Percentiles rank a stretch among this genome's conserved stretches.
Evolutionary conservation across 2,329 filamentous ascomycete genomes (phyloP).

Genomic region (Mariannaea sp.): DNA sequence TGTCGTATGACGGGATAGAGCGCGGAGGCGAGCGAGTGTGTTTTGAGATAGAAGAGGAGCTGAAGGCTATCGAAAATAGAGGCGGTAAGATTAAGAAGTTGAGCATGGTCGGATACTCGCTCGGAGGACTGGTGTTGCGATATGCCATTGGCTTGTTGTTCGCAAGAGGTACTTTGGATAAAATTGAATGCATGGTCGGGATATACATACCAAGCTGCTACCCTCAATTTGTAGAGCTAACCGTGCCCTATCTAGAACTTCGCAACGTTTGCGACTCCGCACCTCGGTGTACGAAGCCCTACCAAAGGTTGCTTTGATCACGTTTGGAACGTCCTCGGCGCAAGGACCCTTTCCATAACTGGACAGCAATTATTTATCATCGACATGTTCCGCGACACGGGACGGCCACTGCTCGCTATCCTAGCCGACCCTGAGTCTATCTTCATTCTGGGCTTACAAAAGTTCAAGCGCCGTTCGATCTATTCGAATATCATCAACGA

Average conservation of each 20-base stretch:
- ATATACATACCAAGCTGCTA: not conserved
- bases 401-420: constrained; percentile 77
- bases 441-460: constrained; percentile 78
- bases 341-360: constrained; percentile 78
- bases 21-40: constrained; percentile 70
- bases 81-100: constrained; percentile 79
- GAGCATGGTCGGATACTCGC: constrained; percentile 86
- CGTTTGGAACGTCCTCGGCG: constrained; percentile 83
- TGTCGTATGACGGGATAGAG: constrained; percentile 73
- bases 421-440: constrained; percentile 83
- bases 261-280: constrained; percentile 86
- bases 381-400: constrained; percentile 82
- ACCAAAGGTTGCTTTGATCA: constrained; percentile 67
- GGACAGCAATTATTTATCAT: constrained; percentile 87
- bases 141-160: constrained; percentile 87
- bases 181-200: constrained; percentile 74
- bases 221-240: not conserved
- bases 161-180: constrained; percentile 78
- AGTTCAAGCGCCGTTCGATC: constrained; percentile 75
- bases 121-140: constrained; percentile 83
- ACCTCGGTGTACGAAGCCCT: constrained; percentile 76
- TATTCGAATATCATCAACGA: constrained; percentile 92
- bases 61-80: constrained; percentile 58
- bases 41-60: constrained; percentile 67
- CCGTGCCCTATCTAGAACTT: constrained; percentile 87